Conservation (phyloP, 306 rosid species). For the Alnus glutinosa region DNA sequence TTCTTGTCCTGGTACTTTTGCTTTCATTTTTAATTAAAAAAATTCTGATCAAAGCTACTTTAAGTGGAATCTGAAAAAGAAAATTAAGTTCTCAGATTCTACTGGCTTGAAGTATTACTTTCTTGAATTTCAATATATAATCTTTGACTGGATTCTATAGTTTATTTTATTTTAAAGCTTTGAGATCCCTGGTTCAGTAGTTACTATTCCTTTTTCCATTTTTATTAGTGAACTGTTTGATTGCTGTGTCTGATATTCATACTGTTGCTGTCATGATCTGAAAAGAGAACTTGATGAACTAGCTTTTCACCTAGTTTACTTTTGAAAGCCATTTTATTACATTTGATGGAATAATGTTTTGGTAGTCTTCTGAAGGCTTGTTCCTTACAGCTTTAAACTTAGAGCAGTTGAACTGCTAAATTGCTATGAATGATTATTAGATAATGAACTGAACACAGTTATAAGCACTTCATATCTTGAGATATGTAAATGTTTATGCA, state of each 20-base stretch:
- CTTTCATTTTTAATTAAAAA: neutral
- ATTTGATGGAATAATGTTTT: neutral
- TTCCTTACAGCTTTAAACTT: constrained; percentile 1
- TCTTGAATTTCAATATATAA: neutral
- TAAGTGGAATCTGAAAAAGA: neutral
- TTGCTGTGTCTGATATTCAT: neutral
- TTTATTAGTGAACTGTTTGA: neutral
- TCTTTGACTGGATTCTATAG: neutral
- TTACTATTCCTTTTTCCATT: neutral
- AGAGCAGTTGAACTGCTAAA: neutral
- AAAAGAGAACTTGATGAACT: neutral
- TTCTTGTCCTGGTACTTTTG: constrained; percentile 2
- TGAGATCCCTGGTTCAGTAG: neutral
- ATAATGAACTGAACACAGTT: neutral
- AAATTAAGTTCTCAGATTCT: neutral
- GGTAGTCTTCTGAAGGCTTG: neutral
- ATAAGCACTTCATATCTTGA: neutral
- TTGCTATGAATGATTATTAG: neutral
- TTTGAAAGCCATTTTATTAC: neutral
- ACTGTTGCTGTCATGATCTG: neutral
- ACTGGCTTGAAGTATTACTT: constrained; percentile 3
- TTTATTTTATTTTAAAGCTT: neutral
- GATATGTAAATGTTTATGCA: neutral
- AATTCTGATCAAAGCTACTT: neutral
- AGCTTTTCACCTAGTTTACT: neutral